Conservation (phyloP, 495 filamentous ascomycete species). For the Chaetomium cochliodes region DNA sequence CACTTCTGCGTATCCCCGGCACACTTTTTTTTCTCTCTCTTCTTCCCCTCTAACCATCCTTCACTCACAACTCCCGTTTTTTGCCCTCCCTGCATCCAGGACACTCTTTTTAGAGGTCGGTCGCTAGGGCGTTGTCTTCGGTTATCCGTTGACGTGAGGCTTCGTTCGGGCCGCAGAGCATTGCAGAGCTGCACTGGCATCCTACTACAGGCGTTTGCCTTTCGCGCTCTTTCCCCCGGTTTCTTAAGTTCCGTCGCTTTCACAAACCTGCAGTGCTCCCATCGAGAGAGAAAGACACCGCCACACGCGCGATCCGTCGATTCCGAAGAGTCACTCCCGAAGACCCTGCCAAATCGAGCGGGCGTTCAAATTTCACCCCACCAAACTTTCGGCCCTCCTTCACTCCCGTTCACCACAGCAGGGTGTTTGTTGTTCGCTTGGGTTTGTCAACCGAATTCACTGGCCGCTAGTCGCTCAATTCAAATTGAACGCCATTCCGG, state of each 20-base stretch:
- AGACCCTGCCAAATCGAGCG: slow-evolving; percentile 4
- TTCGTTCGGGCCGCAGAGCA: slow-evolving; percentile 19
- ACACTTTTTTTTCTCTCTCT: slow-evolving; percentile 29
- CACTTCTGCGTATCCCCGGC: slow-evolving; percentile 24
- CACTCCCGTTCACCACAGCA: background rate
- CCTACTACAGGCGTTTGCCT: slow-evolving; percentile 13
- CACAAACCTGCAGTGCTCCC: slow-evolving; percentile 1
- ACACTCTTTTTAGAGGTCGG: slow-evolving; percentile 23
- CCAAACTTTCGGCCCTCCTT: background rate
- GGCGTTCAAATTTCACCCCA: background rate
- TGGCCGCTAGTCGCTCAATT: slow-evolving; percentile 12
- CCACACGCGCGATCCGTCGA: slow-evolving; percentile 12
- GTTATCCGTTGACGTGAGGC: slow-evolving; percentile 24
- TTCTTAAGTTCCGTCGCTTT: background rate
- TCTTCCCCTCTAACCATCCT: slow-evolving; percentile 18
- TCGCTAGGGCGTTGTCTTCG: slow-evolving; percentile 26
- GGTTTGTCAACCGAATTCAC: background rate
- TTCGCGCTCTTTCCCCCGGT: slow-evolving; percentile 20
- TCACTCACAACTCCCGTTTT: slow-evolving; percentile 18
- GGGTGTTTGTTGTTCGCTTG: background rate
- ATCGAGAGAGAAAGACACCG: background rate
- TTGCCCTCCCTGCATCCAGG: slow-evolving; percentile 18
- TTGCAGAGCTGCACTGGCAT: slow-evolving; percentile 16
- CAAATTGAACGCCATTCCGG: background rate
- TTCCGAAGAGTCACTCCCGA: background rate